phyloP scores from a whole-genome alignment of 768 basidiomycete genomes.

The Agaricus subrufescens region DNA sequence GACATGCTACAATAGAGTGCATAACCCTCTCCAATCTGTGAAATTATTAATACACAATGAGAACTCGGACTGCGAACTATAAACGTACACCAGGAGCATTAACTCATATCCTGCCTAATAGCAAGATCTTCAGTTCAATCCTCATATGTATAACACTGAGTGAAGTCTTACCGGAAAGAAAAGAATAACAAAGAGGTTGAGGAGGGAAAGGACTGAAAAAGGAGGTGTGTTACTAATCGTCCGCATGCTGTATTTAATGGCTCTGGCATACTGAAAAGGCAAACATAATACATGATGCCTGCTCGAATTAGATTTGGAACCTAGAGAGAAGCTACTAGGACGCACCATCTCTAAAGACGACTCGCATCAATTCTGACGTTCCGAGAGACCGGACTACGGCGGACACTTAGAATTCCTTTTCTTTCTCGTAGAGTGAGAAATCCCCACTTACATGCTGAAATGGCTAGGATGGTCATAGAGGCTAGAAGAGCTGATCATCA shows the following conservation, averaged over 20 bases:
- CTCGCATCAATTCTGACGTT: not conserved
- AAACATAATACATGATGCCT: slow-evolving; percentile 4
- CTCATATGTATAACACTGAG: not conserved
- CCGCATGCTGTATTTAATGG: no score
- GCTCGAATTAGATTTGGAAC: not conserved
- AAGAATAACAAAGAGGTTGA: not conserved
- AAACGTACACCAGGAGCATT: not conserved
- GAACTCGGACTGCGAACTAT: not conserved
- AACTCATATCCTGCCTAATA: not conserved
- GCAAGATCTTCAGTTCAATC: not conserved
- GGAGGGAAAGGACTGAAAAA: not conserved
- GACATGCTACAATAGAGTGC: not conserved
- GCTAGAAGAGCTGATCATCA: not conserved
- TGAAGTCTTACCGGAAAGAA: not conserved
- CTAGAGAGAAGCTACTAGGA: no score
- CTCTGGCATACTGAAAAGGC: not conserved
- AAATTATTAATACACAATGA: not conserved
- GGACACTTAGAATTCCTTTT: not conserved
- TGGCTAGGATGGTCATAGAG: not conserved
- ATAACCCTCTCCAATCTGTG: slow-evolving; percentile 1
- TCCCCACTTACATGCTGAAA: not conserved
- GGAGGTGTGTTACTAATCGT: not conserved
- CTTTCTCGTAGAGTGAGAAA: not conserved
- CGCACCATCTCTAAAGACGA: slow-evolving; percentile 5
- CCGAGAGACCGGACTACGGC: not conserved